A percentile compares a stretch with the other conserved stretches of the same genome.
phyloP scores from a whole-genome alignment of 345 rosid genomes.

The Raphanus raphanistrum region DNA sequence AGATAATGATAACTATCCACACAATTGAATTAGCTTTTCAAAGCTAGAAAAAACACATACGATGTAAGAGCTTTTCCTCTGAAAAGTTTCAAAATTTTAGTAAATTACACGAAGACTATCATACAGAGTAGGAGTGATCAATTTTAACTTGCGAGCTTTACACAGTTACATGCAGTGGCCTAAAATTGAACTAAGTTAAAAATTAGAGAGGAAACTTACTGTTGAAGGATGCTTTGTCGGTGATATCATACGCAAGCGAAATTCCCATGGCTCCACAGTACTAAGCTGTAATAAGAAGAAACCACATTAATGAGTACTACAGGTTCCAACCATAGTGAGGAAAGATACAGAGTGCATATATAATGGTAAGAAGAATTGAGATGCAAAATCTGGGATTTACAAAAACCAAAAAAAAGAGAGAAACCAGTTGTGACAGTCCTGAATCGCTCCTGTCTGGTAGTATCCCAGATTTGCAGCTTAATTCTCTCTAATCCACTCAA shows the following conservation, averaged over 20 bases:
- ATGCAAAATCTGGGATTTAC: not conserved
- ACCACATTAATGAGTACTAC: not conserved
- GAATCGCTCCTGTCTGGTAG: slow-evolving; percentile 39
- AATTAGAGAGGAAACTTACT: slow-evolving; percentile 47
- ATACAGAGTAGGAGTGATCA: not conserved
- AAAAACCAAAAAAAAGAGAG: not conserved
- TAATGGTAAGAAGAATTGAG: not conserved
- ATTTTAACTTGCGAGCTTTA: not conserved
- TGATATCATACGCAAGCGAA: slow-evolving; percentile 62
- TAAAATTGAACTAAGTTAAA: not conserved
- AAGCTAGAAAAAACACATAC: not conserved
- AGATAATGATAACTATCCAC: not conserved
- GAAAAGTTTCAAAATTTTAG: not conserved
- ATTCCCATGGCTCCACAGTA: slow-evolving; percentile 99
- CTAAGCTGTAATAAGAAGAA: slow-evolving; percentile 65
- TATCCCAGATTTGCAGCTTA: slow-evolving; percentile 97
- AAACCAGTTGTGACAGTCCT: slow-evolving; percentile 76
- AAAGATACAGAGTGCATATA: not conserved
- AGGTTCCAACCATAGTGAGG: slow-evolving; percentile 4
- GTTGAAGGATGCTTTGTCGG: slow-evolving; percentile 93
- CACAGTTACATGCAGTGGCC: not conserved
- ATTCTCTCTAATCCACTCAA: slow-evolving; percentile 92
- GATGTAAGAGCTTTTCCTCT: not conserved
- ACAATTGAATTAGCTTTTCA: not conserved
- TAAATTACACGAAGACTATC: not conserved